Base-by-base conservation (phyloP, 1,284 basidiomycete genomes). In the Ustilago crameri region DNA sequence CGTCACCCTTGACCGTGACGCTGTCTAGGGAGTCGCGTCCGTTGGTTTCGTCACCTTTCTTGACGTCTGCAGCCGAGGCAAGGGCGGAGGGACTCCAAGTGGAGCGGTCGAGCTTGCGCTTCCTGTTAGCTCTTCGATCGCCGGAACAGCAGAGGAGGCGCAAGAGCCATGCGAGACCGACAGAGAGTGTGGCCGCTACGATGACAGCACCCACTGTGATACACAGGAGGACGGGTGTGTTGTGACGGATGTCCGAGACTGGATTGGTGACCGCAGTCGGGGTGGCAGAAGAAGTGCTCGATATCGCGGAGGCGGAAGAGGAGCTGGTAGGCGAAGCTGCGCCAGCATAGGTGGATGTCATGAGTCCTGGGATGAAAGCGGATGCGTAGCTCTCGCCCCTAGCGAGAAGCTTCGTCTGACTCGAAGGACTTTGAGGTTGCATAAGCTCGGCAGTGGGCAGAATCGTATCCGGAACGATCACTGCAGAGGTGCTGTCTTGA, bases 131-230 rank as follows among this genome's bases (percentile, higher is more conserved):
- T 32, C 40, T 40, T 14, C 60, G 60, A 20, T 61, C 61, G 5
- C 55, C 22, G 8, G 55, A 43, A 53, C 61, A 70, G 56, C 67
- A 70, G 51, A 48, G 52, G 26, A 60, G 51, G 32, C 67, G 60
- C 37, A 70, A 45, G 8, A 70, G 3, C 75, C 75, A 77, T 2
- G 73, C 73, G 7, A 74, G 52, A 7, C 61, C 61, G 18, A 72
- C 65, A 5, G 61, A 52, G 5, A 77, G 41, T 1, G 62, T 76
- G 1, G 68, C 61, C 15, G 58, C 46, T 8, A 67, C 49, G 1
- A 77, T 49, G 14, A 77, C 43, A n/a, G 64, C 59, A 23, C 73
- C 69, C 15, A 77, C 44, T 14, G 71, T 60, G n/a, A 77, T 62
- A 38, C 68, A 59, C 18, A 77, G 38, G 23, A 73, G 55, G 26